These are phyloP conservation scores for Microdochium trichocladiopsis DNA, from an alignment of 2,329 filamentous ascomycete genomes.

Conservation along the genomic window DNA sequence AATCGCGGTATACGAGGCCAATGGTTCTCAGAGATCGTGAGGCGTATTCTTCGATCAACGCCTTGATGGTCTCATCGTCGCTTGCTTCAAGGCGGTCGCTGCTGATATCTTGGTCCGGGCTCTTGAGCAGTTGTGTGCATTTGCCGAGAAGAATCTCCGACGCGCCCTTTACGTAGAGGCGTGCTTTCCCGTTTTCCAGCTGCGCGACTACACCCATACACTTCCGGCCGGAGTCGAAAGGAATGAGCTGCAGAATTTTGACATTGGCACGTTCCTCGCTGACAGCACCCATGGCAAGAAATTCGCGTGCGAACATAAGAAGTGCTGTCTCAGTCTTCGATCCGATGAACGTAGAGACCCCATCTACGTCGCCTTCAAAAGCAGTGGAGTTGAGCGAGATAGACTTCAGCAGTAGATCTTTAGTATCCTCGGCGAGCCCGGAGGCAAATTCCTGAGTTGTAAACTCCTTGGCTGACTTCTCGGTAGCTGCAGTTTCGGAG, in stretches of 20 bases:
- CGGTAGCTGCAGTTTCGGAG: constrained; percentile 14
- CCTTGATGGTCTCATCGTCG: constrained; percentile 50
- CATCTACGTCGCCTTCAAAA: constrained; percentile 68
- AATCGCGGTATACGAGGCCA: constrained; percentile 76
- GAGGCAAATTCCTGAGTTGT: constrained; percentile 37
- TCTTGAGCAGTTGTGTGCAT: constrained; percentile 42
- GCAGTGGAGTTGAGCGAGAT: constrained; percentile 65
- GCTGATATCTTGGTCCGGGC: constrained; percentile 38
- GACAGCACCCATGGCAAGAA: constrained; percentile 61
- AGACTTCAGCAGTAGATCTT: constrained; percentile 50
- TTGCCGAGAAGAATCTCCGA: constrained; percentile 56
- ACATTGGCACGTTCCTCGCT: constrained; percentile 55
- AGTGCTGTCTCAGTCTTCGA: constrained; percentile 74
- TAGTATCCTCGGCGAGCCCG: constrained; percentile 36
- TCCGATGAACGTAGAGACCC: constrained; percentile 60
- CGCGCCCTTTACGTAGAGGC: constrained; percentile 57
- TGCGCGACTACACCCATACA: constrained; percentile 58
- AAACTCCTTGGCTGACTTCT: constrained; percentile 14
- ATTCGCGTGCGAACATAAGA: constrained; percentile 59
- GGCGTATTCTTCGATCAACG: constrained; percentile 71
- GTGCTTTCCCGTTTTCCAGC: constrained; percentile 40
- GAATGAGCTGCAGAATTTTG: constrained; percentile 58
- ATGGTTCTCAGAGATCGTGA: constrained; percentile 77
- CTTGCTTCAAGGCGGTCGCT: constrained; percentile 39
- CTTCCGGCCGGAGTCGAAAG: constrained; percentile 70